phyloP scores from a whole-genome alignment of 2,329 filamentous ascomycete species.

The Rhexocercosporidium sp. region DNA sequence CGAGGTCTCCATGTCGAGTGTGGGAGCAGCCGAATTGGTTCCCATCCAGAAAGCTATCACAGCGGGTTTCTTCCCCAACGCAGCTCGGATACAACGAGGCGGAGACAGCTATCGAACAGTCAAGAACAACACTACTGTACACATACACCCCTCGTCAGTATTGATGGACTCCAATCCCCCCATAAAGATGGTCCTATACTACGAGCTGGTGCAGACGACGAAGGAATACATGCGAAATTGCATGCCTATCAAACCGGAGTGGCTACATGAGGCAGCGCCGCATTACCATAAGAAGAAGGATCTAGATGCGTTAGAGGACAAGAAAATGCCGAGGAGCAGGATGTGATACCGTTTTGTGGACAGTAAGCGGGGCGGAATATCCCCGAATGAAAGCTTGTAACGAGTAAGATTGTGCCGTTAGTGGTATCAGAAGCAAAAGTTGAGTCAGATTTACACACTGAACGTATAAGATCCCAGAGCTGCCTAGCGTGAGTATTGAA shows the following conservation, averaged over 20 bases:
- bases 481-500: neutral
- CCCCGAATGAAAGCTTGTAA: neutral
- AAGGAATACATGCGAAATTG: conserved; percentile 94
- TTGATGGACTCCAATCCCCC: conserved; percentile 79
- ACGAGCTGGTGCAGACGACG: conserved; percentile 78
- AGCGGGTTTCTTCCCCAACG: conserved; percentile 93
- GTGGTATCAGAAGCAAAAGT: neutral
- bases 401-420: neutral
- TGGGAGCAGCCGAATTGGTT: conserved; percentile 71
- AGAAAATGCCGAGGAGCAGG: conserved; percentile 68
- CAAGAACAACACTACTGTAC: conserved; percentile 87
- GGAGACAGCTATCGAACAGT: conserved; percentile 91
- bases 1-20: conserved; percentile 75
- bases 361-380: conserved; percentile 1
- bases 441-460: neutral
- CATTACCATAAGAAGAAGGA: conserved; percentile 96
- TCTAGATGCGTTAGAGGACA: conserved; percentile 80
- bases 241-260: conserved; percentile 82
- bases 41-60: conserved; percentile 89
- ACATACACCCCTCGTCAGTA: conserved; percentile 87
- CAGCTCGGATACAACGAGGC: conserved; percentile 79
- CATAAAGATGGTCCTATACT: conserved; percentile 84
- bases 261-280: conserved; percentile 88
- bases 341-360: conserved; percentile 4
- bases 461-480: too few species aligned